Evolutionary conservation across 495 filamentous ascomycete species (phyloP).

Genomic region (Neurospora tetraspora): DNA sequence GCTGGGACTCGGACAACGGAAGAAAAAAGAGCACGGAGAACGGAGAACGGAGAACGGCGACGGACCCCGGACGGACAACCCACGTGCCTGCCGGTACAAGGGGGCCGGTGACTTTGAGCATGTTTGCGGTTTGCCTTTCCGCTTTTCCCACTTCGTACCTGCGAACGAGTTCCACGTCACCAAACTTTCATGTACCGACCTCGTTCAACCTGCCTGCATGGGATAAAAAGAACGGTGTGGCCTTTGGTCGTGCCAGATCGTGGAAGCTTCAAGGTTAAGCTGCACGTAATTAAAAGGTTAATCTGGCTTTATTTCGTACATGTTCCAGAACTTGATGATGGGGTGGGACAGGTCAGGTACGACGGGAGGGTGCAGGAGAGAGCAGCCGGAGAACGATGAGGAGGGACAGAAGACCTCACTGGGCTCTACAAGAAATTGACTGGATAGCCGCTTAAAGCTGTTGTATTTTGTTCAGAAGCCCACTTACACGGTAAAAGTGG

Average conservation of each 20-base stretch:
- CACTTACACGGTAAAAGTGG: not conserved
- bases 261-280: not conserved
- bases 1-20: not conserved
- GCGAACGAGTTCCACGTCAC: not conserved
- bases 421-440: too few relatives aligned
- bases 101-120: not conserved
- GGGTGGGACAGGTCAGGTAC: not conserved
- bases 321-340: not conserved
- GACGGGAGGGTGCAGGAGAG: not conserved
- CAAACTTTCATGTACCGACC: not conserved
- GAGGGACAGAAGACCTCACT: too few relatives aligned
- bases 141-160: not conserved
- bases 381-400: too few relatives aligned
- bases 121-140: not conserved
- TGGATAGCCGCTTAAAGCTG: too few relatives aligned
- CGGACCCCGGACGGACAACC: not conserved
- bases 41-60: too few relatives aligned
- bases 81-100: not conserved
- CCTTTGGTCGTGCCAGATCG: not conserved
- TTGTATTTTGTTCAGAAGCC: too few relatives aligned
- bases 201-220: not conserved
- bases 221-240: not conserved
- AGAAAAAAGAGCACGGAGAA: not conserved
- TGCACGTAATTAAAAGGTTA: not conserved
- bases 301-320: not conserved